A percentile compares a stretch with the other conserved stretches of the same genome.
Evolutionary conservation across 495 filamentous ascomycete species (phyloP).

Genomic region (Apiosordaria backusii): DNA sequence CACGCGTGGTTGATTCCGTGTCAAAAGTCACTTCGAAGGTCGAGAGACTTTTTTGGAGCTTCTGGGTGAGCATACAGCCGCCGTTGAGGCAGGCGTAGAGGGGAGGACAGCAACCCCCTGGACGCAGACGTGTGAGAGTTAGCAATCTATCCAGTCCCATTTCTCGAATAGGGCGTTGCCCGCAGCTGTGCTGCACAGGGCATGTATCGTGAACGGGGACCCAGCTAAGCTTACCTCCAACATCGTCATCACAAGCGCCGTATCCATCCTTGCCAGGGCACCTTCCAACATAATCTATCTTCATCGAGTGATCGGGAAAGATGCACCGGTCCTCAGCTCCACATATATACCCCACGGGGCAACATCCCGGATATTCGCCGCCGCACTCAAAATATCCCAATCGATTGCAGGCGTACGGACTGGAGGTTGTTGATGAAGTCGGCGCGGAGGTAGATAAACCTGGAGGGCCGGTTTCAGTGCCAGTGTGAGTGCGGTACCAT

Average conservation of each 20-base stretch:
- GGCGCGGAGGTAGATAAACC: no score
- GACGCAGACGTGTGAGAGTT: no score
- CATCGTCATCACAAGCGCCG: not conserved
- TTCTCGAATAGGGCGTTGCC: no score
- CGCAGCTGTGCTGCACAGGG: no score
- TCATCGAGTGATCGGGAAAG: no score
- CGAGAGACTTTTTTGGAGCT: no score
- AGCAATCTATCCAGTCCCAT: no score
- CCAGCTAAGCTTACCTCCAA: not conserved
- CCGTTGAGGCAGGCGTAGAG: not conserved
- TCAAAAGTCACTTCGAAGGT: no score
- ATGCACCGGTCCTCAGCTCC: not conserved
- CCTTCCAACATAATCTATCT: not conserved
- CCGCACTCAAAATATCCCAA: not conserved
- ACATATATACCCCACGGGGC: not conserved
- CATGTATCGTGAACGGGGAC: no score
- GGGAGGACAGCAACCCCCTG: not conserved
- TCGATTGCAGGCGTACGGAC: not conserved
- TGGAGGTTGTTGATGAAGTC: not conserved
- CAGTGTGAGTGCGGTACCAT: no score
- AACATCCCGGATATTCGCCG: not conserved
- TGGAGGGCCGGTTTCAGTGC: no score
- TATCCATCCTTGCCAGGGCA: not conserved
- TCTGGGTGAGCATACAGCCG: not conserved
- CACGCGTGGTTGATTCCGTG: no score